A percentile compares a stretch with the other conserved stretches of the same genome.
phyloP scores from a whole-genome alignment of 2,329 filamentous ascomycete genomes.

The Fusarium denticulatum region DNA sequence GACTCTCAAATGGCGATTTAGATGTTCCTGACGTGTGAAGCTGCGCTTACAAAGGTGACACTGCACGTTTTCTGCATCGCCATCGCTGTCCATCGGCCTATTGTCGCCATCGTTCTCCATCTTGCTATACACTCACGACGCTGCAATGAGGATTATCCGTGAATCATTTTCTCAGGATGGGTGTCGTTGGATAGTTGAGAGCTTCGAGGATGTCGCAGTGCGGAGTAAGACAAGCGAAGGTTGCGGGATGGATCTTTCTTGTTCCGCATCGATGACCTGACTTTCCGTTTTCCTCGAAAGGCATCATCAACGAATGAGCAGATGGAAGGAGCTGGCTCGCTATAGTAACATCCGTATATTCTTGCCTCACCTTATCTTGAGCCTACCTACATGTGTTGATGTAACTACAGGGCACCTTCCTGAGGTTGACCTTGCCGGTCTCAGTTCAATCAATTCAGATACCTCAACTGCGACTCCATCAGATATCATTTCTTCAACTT shows the following conservation, averaged over 20 bases:
- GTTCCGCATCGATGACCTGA: background rate
- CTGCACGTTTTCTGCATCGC: background rate
- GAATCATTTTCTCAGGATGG: background rate
- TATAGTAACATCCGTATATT: background rate
- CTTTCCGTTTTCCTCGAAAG: background rate
- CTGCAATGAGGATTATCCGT: background rate
- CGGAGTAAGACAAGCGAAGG: background rate
- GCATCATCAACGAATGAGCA: background rate
- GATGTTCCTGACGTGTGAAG: constrained; percentile 27
- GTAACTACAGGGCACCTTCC: background rate
- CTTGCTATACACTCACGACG: background rate
- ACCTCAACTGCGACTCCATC: background rate
- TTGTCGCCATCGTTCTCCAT: background rate
- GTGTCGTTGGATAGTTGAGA: background rate
- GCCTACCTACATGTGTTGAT: background rate
- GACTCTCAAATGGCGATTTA: constrained; percentile 23
- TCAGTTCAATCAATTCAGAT: background rate
- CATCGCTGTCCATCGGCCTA: background rate
- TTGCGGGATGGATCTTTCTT: constrained; percentile 9
- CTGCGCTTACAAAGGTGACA: constrained; percentile 1
- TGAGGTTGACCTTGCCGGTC: background rate
- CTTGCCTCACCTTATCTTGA: no score
- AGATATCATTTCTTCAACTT: background rate
- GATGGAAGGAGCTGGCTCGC: background rate
- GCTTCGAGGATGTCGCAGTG: background rate